Conservation (phyloP, 2,329 filamentous ascomycete genomes). For the Botryosphaeria dothidea region DNA sequence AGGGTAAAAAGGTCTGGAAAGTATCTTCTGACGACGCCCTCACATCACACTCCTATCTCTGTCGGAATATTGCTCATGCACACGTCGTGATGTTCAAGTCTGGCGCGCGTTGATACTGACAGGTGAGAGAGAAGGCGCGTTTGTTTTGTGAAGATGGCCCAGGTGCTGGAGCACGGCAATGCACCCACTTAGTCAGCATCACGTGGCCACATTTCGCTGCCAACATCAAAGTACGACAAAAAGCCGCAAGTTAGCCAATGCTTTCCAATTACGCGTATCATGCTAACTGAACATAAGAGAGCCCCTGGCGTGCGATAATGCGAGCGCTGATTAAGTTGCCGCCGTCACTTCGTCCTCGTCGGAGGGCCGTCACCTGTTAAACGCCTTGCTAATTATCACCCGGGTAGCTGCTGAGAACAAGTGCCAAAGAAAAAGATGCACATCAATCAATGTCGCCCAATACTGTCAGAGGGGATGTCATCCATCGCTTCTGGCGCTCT, state of each 20-base stretch:
- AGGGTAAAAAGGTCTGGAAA: not conserved
- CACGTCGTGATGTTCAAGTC: not conserved
- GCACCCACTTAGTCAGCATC: slow-evolving; percentile 11
- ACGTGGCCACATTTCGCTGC: not conserved
- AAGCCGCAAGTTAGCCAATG: not conserved
- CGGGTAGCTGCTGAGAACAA: not conserved
- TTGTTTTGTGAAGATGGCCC: slow-evolving; percentile 1
- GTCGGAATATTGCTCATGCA: not conserved
- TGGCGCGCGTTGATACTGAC: not conserved
- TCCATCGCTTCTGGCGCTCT: slow-evolving; percentile 60
- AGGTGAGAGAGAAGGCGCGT: not conserved
- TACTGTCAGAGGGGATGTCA: slow-evolving; percentile 21
- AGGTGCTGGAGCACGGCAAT: not conserved
- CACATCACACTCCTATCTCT: slow-evolving; percentile 3
- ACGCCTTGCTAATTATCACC: slow-evolving; percentile 16
- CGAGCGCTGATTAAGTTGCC: not conserved
- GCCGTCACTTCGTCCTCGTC: not conserved
- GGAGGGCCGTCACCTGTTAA: not conserved
- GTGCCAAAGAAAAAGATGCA: not conserved
- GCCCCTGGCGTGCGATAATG: not conserved
- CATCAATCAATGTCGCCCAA: not conserved
- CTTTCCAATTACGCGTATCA: not conserved
- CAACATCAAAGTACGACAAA: not conserved
- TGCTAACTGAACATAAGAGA: not conserved
- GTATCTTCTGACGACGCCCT: slow-evolving; percentile 4